Evolutionary conservation across 2,329 filamentous ascomycete genomes (phyloP).

Genomic region (Didymellaceae sp.): DNA sequence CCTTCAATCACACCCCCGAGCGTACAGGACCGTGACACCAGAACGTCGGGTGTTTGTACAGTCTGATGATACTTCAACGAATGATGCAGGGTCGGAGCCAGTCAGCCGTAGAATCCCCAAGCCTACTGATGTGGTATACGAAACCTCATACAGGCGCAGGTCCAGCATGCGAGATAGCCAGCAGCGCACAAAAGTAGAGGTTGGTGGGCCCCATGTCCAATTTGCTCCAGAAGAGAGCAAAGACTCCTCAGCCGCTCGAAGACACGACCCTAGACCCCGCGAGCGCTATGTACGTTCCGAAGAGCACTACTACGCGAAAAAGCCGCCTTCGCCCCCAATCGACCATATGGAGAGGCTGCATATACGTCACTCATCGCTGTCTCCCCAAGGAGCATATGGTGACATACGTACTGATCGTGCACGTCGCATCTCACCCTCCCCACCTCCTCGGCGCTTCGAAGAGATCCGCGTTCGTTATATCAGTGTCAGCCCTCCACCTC

Average conservation of each 20-base stretch:
- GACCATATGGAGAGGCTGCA: conserved; percentile 28
- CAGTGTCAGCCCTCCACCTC: conserved; percentile 20
- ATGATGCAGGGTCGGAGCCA: conserved; percentile 21
- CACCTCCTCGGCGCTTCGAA: conserved; percentile 17
- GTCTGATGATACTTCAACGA: conserved; percentile 29
- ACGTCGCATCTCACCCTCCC: conserved; percentile 25
- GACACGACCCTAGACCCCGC: conserved; percentile 13
- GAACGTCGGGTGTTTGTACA: conserved; percentile 23
- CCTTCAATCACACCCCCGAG: conserved; percentile 33
- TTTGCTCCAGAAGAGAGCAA: conserved; percentile 28
- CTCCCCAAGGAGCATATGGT: conserved; percentile 19
- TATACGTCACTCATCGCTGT: conserved; percentile 22
- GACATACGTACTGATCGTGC: conserved; percentile 28
- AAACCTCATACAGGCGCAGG: conserved; percentile 26
- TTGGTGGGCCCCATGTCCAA: conserved; percentile 39
- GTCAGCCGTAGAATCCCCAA: conserved; percentile 37
- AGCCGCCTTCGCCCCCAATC: conserved; percentile 19
- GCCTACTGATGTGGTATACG: conserved; percentile 21
- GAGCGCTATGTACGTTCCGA: conserved; percentile 22
- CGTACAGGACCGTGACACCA: conserved; percentile 30
- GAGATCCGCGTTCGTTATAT: conserved; percentile 22
- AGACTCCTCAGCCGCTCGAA: conserved; percentile 13
- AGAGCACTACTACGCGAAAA: conserved; percentile 20
- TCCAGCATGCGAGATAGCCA: conserved; percentile 28
- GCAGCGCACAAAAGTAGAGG: conserved; percentile 39